Base-by-base conservation (phyloP, 352 stramenopile species). In the Nothophytophthora sp. region DNA sequence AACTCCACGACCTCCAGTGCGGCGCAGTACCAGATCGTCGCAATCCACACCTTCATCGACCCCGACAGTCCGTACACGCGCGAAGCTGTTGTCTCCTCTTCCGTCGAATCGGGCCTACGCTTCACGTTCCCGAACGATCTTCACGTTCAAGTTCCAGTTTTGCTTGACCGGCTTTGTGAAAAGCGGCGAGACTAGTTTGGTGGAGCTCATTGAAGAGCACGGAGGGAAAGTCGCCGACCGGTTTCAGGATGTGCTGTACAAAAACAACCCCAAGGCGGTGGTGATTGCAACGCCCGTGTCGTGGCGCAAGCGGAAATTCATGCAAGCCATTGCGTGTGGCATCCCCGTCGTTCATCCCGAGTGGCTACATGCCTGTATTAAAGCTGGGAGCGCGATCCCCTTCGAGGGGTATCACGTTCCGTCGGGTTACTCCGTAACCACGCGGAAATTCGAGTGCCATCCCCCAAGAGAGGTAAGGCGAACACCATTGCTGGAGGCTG, bases 221-320 rank as follows among this genome's bases (percentile, higher is more conserved):
- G 81, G 81, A 16, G 81, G 79, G 8, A 81, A 81, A 48, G 60
- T 92, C 10, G 52, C 49, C 7, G 68, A 83, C 13, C 58, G 60
- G 2, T 65, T 77, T 23, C 54, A 86, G 34, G 72, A 88, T 44
- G 43, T 85, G 9, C 28, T 88, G 4, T 64, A 70, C 16, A 73
- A 67, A 32, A 61, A 52, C 19, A 86, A 81, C 33, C 13, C 34
- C 0, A 89, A 88, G 45, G 75, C 70, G 0, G 73, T 90, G 6
- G 76, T 92, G 22, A 89, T 94, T 16, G 77, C 81, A 10, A 94
- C 79, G 0, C 71, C 81, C 3, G 67, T 88, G 15, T 81, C 81
- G 6, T 92, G 79, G 76, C 74, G 84, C 15, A 90, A 90, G 22
- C 70, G 76, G 30, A 94, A 94, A 67, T 90, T 90, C 56, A 83